Conservation (phyloP, 129 eudicot species). For the Tanacetum coccineum region DNA sequence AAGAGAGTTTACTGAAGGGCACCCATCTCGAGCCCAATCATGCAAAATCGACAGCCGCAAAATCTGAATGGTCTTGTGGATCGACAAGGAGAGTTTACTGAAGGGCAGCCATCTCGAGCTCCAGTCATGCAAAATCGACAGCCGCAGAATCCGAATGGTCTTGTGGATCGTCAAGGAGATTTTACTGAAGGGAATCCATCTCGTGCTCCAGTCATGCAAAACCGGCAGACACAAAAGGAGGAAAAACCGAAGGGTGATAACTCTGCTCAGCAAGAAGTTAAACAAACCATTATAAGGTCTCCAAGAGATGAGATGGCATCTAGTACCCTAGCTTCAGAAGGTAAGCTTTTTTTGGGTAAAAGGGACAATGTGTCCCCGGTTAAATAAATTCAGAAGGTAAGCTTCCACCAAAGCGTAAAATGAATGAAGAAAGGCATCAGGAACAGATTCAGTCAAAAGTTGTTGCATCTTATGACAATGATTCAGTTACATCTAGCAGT, state of each 20-base stretch:
- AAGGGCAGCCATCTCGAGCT: no score
- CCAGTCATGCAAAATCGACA: no score
- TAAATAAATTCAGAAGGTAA: no score
- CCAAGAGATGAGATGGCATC: slow-evolving; percentile 34
- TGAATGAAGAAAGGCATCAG: slow-evolving; percentile 39
- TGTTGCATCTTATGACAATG: slow-evolving; percentile 40
- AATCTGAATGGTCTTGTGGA: not conserved
- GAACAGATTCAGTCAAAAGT: slow-evolving; percentile 36
- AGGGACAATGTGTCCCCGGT: no score
- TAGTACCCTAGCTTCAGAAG: not conserved
- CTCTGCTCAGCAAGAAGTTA: slow-evolving; percentile 32
- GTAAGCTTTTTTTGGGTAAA: no score
- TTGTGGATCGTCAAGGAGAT: not conserved
- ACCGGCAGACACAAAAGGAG: slow-evolving; percentile 34
- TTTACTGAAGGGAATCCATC: no score
- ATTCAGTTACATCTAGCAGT: slow-evolving; percentile 24
- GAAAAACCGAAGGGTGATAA: slow-evolving; percentile 45
- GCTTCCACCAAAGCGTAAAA: slow-evolving; percentile 38
- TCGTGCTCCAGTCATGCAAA: slow-evolving; percentile 10
- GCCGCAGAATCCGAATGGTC: slow-evolving; percentile 11
- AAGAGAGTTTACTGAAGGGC: no score
- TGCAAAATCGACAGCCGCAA: slow-evolving; percentile 25
- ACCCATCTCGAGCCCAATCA: not conserved
- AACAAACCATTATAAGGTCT: slow-evolving; percentile 32
- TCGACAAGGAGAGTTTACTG: no score